Evolutionary conservation across 805 yeast genomes (phyloP).

Genomic region (Jamesozyma jinghongensis): DNA sequence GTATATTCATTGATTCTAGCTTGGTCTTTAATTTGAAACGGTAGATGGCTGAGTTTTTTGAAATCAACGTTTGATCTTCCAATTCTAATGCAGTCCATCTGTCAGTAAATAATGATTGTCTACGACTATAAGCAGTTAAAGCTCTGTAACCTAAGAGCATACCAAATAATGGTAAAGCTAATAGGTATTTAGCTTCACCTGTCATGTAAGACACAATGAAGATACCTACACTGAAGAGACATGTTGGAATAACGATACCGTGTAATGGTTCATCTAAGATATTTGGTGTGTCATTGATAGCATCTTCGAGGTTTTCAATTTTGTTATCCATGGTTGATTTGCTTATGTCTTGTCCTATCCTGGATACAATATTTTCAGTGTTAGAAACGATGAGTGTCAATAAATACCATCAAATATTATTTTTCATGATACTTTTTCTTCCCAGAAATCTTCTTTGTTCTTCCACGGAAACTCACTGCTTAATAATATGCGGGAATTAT

Average conservation of each 20-base stretch:
- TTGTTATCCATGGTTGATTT: too few relatives aligned
- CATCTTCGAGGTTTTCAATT: background rate
- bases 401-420: too few relatives aligned
- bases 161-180: conserved; percentile 33
- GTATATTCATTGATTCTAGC: conserved; percentile 53
- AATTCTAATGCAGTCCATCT: conserved; percentile 61
- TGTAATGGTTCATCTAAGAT: conserved; percentile 63
- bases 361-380: too few relatives aligned
- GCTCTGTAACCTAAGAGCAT: conserved; percentile 31
- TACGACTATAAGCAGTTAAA: conserved; percentile 31
- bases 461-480: too few relatives aligned
- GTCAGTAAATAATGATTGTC: conserved; percentile 39
- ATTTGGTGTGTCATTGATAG: conserved; percentile 28
- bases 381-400: too few relatives aligned
- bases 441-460: too few relatives aligned
- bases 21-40: conserved; percentile 57
- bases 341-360: too few relatives aligned
- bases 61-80: conserved; percentile 62
- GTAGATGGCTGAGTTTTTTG: conserved; percentile 63
- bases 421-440: too few relatives aligned
- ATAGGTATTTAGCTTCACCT: conserved; percentile 24
- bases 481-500: too few relatives aligned
- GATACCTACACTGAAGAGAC: conserved; percentile 52
- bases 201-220: conserved; percentile 40
- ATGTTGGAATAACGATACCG: conserved; percentile 64